These are phyloP conservation scores for Ceratocystis albifundus DNA, from an alignment of 2,329 filamentous ascomycete species.

Conservation along the genomic window DNA sequence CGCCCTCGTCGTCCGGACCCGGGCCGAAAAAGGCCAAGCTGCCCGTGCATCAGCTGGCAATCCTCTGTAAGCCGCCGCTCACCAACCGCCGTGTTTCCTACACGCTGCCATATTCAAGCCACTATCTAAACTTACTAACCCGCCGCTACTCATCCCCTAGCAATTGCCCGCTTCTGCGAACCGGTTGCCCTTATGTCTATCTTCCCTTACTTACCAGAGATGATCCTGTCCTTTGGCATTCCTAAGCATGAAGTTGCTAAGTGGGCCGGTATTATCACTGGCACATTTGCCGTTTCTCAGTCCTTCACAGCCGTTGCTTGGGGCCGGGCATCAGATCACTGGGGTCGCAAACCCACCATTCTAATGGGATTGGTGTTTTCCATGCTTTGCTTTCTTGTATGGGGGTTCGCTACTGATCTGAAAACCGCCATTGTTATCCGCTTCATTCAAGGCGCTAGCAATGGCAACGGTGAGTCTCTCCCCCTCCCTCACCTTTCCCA, in stretches of 20 bases:
- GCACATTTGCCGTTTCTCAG: conserved; percentile 61
- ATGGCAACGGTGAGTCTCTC: conserved; percentile 58
- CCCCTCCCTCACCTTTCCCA: neutral
- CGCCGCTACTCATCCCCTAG: conserved; percentile 32
- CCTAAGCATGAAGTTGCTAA: conserved; percentile 60
- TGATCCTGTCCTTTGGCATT: conserved; percentile 70
- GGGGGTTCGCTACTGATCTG: conserved; percentile 71
- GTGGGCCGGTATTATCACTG: conserved; percentile 67
- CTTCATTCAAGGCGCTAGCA: conserved; percentile 68
- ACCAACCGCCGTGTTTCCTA: neutral
- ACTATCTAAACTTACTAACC: too few relatives aligned
- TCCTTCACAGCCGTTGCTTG: conserved; percentile 61
- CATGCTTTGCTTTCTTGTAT: conserved; percentile 69
- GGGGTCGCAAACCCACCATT: conserved; percentile 74
- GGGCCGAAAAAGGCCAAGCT: conserved; percentile 19
- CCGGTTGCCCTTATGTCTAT: conserved; percentile 61
- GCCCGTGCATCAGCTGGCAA: conserved; percentile 21
- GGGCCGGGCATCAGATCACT: conserved; percentile 64
- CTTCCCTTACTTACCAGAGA: conserved; percentile 62
- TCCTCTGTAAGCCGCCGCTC: conserved; percentile 21
- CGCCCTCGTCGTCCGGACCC: neutral
- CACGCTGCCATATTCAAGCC: neutral
- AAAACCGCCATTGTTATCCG: conserved; percentile 69
- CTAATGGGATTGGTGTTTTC: conserved; percentile 62
- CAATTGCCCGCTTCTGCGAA: conserved; percentile 67